Conservation (phyloP, 2,329 filamentous ascomycete genomes). For the Aspergillus terreus region DNA sequence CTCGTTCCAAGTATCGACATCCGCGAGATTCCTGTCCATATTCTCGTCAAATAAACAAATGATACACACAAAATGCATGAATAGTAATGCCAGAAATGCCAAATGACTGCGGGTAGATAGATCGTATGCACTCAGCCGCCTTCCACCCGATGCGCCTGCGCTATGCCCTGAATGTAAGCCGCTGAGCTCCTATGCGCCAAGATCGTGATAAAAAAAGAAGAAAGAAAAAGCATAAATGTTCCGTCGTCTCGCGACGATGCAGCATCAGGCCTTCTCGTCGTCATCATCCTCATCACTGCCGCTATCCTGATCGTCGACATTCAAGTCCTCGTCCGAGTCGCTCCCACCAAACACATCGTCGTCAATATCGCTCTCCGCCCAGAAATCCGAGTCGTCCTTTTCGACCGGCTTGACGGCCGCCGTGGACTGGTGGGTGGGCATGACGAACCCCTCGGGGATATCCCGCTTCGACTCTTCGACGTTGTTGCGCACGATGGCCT, state of each 20-base stretch:
- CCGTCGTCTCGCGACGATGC: background rate
- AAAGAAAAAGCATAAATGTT: background rate
- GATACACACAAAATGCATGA: no score
- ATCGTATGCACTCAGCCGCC: background rate
- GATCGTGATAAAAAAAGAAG: background rate
- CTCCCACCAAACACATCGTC: slow-evolving; percentile 76
- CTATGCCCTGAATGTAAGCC: slow-evolving; percentile 5
- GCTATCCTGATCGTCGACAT: slow-evolving; percentile 44
- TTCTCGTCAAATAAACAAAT: no score
- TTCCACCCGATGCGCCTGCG: slow-evolving; percentile 3
- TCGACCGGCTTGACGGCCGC: slow-evolving; percentile 53
- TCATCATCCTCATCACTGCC: slow-evolving; percentile 51
- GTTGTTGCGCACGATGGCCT: slow-evolving; percentile 63
- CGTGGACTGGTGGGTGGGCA: slow-evolving; percentile 68
- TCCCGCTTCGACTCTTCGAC: slow-evolving; percentile 72
- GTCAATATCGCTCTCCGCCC: slow-evolving; percentile 67
- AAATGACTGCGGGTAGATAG: background rate
- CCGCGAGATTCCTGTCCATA: no score
- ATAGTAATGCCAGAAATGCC: background rate
- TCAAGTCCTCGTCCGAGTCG: slow-evolving; percentile 53
- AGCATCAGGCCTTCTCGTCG: background rate
- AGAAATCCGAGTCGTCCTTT: slow-evolving; percentile 72
- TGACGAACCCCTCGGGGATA: slow-evolving; percentile 73
- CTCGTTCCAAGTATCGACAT: no score
- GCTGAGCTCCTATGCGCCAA: slow-evolving; percentile 5